These are phyloP conservation scores for Zanthoxylum bungeanum DNA, from an alignment of 345 rosid genomes.

Conservation along the genomic window DNA sequence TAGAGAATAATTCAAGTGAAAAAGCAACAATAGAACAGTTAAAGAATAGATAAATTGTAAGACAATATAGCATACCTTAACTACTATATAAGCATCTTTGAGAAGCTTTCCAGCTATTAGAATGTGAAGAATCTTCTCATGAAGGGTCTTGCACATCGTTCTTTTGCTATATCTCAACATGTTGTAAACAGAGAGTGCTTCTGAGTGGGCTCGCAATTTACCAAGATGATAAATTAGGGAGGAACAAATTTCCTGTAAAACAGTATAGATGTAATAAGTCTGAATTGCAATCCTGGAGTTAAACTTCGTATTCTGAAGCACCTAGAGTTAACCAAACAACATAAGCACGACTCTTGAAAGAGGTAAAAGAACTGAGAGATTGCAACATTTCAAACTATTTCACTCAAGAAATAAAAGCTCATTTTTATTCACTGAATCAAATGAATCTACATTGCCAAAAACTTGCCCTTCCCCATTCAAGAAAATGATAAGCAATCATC, in stretches of 20 bases:
- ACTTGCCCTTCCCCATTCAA: no score
- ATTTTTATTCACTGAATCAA: no score
- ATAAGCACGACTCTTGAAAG: no score
- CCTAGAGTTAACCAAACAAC: no score
- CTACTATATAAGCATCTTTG: slow-evolving; percentile 83
- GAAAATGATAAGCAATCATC: no score
- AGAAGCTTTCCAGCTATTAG: slow-evolving; percentile 65
- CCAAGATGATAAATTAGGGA: slow-evolving; percentile 74
- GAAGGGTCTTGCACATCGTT: slow-evolving; percentile 72
- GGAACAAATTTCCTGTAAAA: slow-evolving; percentile 68
- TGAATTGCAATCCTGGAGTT: neutral
- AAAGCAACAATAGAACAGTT: neutral
- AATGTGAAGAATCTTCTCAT: slow-evolving; percentile 75
- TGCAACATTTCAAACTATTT: no score
- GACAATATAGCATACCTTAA: slow-evolving; percentile 53
- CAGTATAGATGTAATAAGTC: slow-evolving; percentile 8
- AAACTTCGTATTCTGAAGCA: no score
- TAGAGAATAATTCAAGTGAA: slow-evolving; percentile 4
- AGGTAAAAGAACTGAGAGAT: no score
- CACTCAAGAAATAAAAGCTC: no score
- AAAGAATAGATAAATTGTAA: slow-evolving; percentile 1
- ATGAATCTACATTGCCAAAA: no score
- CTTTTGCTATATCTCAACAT: slow-evolving; percentile 73
- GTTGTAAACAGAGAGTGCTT: slow-evolving; percentile 73
- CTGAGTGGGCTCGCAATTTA: slow-evolving; percentile 52